Base-by-base conservation (phyloP, 2,329 filamentous ascomycete genomes). In the Ceratocystis harringtonii region DNA sequence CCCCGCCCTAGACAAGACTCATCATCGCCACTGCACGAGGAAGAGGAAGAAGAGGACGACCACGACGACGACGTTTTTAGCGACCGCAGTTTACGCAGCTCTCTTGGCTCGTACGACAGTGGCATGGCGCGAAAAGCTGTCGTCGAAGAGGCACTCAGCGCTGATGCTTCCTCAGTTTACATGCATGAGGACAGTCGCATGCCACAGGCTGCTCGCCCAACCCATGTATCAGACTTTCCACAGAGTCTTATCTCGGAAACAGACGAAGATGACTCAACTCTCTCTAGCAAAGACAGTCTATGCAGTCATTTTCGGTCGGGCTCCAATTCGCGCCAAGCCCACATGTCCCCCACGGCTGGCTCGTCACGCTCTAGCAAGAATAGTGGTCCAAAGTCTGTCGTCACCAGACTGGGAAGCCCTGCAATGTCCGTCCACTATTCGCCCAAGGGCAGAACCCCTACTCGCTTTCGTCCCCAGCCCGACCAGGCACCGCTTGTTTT, bases 401-500 rank as follows among this genome's bases (percentile, higher is more conserved):
- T 80, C n/a, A 84, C 82, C 3, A 76, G 81, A 22, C 71, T 84
- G 10, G 81, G 80, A n/a, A 85, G 82, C 45, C 82, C 81, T 1
- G 77, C 73, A 17, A 72, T 75, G 2, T 78, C 80, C 1, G 75
- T 77, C 0, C 81, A 83, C 68, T 81, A 79, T 69, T 81, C 81
- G 2, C 79, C 80, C 28, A 84, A 81, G 71, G 79, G 78, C 69
- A 75, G 74, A 60, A 85, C 84, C 4, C 80, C 84, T 1, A 78
- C 81, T 22, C 76, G 84, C 5, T 82, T 87, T 72, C 82, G 80
- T 74, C 78, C 77, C 69, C 80, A 80, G 64, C 82, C 83, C 61
- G 80, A 80, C 62, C 82, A 83, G 62, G 72, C 78, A n/a, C 89
- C 89, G 2, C 79, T 94, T 1, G 87, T 94, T 1, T 77, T 94